Percentiles rank a stretch among this genome's conserved stretches.
These are phyloP conservation scores for Pseudogymnoascus sp. DNA, from an alignment of 2,329 filamentous ascomycete genomes.

Conservation along the genomic window DNA sequence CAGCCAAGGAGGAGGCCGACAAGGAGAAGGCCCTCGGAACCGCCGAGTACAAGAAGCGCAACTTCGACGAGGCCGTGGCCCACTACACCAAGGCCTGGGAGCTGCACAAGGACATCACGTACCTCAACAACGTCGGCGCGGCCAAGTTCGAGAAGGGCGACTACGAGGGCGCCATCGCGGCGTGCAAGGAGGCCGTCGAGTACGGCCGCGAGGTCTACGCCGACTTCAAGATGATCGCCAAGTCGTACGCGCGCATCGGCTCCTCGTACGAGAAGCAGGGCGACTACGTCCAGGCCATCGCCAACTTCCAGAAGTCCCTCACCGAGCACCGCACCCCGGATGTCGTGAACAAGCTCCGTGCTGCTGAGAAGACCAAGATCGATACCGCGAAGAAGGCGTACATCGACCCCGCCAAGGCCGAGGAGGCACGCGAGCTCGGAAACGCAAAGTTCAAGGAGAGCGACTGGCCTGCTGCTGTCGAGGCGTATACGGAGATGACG, in stretches of 20 bases:
- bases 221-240: slow-evolving; percentile 97
- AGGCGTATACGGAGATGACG: slow-evolving; percentile 92
- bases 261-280: slow-evolving; percentile 87
- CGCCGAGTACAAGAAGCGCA: slow-evolving; percentile 94
- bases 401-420: slow-evolving; percentile 83
- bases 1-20: slow-evolving; percentile 88
- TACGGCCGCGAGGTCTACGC: slow-evolving; percentile 85
- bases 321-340: slow-evolving; percentile 97
- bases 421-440: slow-evolving; percentile 89
- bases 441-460: slow-evolving; percentile 96
- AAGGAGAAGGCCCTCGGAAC: slow-evolving; percentile 92
- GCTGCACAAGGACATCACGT: slow-evolving; percentile 89
- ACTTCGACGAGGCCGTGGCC: slow-evolving; percentile 89
- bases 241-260: slow-evolving; percentile 95
- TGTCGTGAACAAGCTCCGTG: slow-evolving; percentile 83
- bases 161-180: slow-evolving; percentile 77
- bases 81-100: slow-evolving; percentile 97
- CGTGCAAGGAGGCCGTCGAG: slow-evolving; percentile 81
- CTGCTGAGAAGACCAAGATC: slow-evolving; percentile 79
- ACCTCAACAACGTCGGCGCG: slow-evolving; percentile 92
- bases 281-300: slow-evolving; percentile 71
- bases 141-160: slow-evolving; percentile 96
- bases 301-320: slow-evolving; percentile 87
- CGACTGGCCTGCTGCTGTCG: slow-evolving; percentile 92
- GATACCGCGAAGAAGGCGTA: slow-evolving; percentile 73